These are phyloP conservation scores for Hygrocybe coccinea DNA, from an alignment of 768 basidiomycete species.

Conservation along the genomic window DNA sequence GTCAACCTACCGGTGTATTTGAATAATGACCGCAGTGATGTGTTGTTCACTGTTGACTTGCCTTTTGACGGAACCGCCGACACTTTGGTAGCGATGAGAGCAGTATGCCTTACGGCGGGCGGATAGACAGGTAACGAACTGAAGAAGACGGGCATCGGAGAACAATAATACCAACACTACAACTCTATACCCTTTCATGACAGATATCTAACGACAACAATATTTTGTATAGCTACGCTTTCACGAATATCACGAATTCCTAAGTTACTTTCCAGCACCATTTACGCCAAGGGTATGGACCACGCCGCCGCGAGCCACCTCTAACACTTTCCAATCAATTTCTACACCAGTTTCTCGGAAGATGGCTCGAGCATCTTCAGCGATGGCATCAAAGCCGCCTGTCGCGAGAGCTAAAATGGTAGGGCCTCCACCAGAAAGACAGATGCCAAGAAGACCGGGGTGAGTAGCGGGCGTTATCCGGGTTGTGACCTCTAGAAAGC, in stretches of 20 bases:
- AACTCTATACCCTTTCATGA: conserved; percentile 4
- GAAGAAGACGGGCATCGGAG: too few relatives aligned
- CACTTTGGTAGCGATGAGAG: conserved; percentile 76
- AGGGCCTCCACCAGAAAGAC: conserved; percentile 95
- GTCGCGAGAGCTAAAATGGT: conserved; percentile 96
- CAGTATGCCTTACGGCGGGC: conserved; percentile 85
- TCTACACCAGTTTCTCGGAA: conserved; percentile 69
- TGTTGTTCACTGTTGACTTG: conserved; percentile 84
- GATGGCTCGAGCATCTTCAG: conserved; percentile 69
- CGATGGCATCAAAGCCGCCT: conserved; percentile 76
- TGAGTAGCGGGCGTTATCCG: conserved; percentile 83
- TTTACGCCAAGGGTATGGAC: conserved; percentile 18
- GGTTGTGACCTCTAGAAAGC: conserved; percentile 87
- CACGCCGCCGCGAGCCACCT: conserved; percentile 48
- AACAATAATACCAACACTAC: neutral
- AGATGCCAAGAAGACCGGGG: conserved; percentile 94
- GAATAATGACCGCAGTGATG: conserved; percentile 83
- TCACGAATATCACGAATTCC: too few relatives aligned
- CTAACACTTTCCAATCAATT: conserved; percentile 87
- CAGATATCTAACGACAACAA: neutral
- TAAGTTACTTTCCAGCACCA: conserved; percentile 3
- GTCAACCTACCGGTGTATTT: conserved; percentile 91
- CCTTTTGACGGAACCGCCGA: conserved; percentile 67
- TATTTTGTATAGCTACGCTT: neutral
- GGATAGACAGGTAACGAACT: conserved; percentile 38